These are phyloP conservation scores for Trichoderma asperelloides DNA, from an alignment of 495 filamentous ascomycete species.

Conservation along the genomic window DNA sequence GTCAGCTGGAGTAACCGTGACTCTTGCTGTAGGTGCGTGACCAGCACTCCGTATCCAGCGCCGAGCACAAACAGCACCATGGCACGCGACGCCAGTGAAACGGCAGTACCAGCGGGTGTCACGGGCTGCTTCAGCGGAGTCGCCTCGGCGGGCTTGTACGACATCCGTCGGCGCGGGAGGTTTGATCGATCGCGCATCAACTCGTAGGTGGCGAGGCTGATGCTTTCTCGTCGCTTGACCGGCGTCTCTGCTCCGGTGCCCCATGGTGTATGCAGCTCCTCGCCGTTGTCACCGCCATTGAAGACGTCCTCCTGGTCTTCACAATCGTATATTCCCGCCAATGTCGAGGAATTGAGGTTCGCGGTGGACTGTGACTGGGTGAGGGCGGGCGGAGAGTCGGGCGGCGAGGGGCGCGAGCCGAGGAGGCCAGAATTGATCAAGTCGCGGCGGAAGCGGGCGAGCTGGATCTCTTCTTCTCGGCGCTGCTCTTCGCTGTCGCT, in stretches of 20 bases:
- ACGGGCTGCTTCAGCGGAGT: slow-evolving; percentile 14
- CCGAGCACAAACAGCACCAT: slow-evolving; percentile 72
- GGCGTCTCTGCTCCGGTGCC: slow-evolving; percentile 64
- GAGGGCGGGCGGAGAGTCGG: slow-evolving; percentile 24
- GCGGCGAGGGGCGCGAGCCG: slow-evolving; percentile 22
- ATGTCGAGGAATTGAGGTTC: slow-evolving; percentile 81
- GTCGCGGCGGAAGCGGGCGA: slow-evolving; percentile 18
- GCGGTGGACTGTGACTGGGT: slow-evolving; percentile 67
- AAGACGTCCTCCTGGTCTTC: slow-evolving; percentile 34
- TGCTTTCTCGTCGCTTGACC: slow-evolving; percentile 19
- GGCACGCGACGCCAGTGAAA: slow-evolving; percentile 43
- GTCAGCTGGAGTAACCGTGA: slow-evolving; percentile 29
- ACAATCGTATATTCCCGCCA: slow-evolving; percentile 83
- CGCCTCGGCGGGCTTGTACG: slow-evolving; percentile 5
- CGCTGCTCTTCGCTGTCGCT: slow-evolving; percentile 22
- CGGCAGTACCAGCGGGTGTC: slow-evolving; percentile 15
- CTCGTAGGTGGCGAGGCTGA: slow-evolving; percentile 22
- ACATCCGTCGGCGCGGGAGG: slow-evolving; percentile 8
- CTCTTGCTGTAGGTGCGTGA: slow-evolving; percentile 55
- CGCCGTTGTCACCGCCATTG: slow-evolving; percentile 34
- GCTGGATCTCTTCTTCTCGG: not conserved
- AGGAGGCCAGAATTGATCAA: slow-evolving; percentile 25
- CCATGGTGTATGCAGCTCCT: slow-evolving; percentile 46
- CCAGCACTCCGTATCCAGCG: slow-evolving; percentile 72
- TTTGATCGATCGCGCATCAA: slow-evolving; percentile 11